Conservation (phyloP, 805 yeast genomes). For the Candida oleophila region DNA sequence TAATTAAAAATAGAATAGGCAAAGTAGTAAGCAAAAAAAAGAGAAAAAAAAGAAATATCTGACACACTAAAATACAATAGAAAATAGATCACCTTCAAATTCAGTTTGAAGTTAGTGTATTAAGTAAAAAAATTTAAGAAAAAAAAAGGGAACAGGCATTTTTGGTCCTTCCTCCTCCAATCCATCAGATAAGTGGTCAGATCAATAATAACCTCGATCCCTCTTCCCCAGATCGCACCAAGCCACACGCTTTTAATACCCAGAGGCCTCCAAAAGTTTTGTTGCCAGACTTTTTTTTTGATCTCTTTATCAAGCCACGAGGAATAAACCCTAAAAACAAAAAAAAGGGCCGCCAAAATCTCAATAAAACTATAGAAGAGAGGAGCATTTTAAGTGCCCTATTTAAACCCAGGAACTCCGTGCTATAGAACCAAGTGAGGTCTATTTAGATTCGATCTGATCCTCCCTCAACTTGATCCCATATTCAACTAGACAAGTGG, state of each 20-base stretch:
- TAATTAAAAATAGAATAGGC: background rate
- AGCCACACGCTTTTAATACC: background rate
- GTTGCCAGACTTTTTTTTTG: background rate
- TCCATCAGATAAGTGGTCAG: background rate
- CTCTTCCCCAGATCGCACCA: background rate
- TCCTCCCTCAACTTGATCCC: no score
- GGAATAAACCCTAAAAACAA: background rate
- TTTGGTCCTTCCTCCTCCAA: background rate
- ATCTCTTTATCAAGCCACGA: background rate
- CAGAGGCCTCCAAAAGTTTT: background rate
- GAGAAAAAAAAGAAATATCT: background rate
- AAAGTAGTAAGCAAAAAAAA: background rate
- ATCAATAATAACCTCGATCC: background rate
- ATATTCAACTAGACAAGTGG: background rate
- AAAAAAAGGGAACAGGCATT: no score
- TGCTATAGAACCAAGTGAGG: background rate
- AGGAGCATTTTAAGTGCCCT: no score
- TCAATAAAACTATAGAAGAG: background rate
- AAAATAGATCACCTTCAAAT: no score
- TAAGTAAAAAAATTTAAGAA: no score
- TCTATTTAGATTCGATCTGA: no score
- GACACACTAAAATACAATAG: background rate
- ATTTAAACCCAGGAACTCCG: no score
- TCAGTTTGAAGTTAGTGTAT: no score
- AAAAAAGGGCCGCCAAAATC: background rate